Conservation (phyloP, 495 filamentous ascomycete species). For the Daldinia vernicosa region DNA sequence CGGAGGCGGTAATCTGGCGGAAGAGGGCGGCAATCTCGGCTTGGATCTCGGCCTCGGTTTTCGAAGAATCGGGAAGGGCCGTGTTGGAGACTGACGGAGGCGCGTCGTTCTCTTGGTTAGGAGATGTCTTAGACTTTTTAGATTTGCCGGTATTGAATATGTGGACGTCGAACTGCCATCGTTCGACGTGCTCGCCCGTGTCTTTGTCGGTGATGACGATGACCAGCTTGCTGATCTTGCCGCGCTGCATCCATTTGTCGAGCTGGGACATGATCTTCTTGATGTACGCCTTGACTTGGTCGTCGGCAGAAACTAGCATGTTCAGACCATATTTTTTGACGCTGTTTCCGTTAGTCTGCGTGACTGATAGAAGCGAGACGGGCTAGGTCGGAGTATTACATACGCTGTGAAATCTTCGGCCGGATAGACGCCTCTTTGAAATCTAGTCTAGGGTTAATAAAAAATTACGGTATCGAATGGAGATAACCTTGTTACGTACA, state of each 20-base stretch:
- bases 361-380: neutral
- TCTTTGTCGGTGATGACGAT: slow-evolving; percentile 96
- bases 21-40: slow-evolving; percentile 94
- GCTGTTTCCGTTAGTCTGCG: slow-evolving; percentile 47
- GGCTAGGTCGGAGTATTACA: slow-evolving; percentile 43
- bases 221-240: slow-evolving; percentile 96
- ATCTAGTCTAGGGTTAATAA: slow-evolving; percentile 57
- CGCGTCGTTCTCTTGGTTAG: slow-evolving; percentile 60
- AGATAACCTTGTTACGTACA: slow-evolving; percentile 60
- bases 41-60: slow-evolving; percentile 93
- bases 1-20: slow-evolving; percentile 96
- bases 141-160: slow-evolving; percentile 67
- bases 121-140: slow-evolving; percentile 53
- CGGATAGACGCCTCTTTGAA: slow-evolving; percentile 96
- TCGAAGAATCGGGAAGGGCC: slow-evolving; percentile 64
- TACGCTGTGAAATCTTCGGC: slow-evolving; percentile 96
- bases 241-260: slow-evolving; percentile 93
- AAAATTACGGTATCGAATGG: too few relatives aligned
- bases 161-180: slow-evolving; percentile 98
- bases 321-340: slow-evolving; percentile 99
- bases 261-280: slow-evolving; percentile 98
- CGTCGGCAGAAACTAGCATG: slow-evolving; percentile 95
- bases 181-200: slow-evolving; percentile 92
- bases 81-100: slow-evolving; percentile 32
- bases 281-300: slow-evolving; percentile 98